Conservation (phyloP, 768 basidiomycete genomes). For the Gymnopilus junonius region DNA sequence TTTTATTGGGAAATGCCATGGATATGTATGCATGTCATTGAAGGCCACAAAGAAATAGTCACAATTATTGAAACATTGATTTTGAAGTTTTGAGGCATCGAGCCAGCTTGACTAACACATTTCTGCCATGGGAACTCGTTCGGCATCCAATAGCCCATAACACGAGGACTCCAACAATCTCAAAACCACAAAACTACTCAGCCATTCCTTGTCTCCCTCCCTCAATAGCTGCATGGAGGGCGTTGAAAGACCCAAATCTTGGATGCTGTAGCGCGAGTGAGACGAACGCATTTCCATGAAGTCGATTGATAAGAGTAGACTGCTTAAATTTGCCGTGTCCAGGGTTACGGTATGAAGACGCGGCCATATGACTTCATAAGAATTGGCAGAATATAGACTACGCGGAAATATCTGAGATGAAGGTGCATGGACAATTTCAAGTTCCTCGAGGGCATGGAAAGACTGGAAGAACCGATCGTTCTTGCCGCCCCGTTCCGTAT, state of each 20-base stretch:
- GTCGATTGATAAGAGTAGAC: neutral
- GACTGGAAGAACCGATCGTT: constrained; percentile 9
- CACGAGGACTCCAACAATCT: no score
- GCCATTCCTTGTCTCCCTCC: neutral
- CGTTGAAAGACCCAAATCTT: neutral
- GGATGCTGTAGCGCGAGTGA: neutral
- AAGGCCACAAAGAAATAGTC: no score
- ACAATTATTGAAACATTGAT: no score
- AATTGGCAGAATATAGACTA: neutral
- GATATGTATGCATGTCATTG: no score
- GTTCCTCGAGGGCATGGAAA: constrained; percentile 8
- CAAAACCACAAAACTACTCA: neutral
- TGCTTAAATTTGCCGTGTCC: neutral
- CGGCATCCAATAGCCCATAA: no score
- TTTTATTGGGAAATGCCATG: no score
- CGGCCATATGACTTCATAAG: neutral
- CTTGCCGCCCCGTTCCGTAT: neutral
- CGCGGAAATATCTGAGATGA: neutral
- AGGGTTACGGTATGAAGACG: neutral
- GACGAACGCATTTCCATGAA: neutral
- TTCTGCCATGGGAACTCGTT: no score
- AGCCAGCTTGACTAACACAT: no score
- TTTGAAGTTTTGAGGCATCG: no score
- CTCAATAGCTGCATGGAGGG: no score
- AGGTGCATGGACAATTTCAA: constrained; percentile 14